Conservation (phyloP, 441 rosid species). For the Breynia disticha region DNA sequence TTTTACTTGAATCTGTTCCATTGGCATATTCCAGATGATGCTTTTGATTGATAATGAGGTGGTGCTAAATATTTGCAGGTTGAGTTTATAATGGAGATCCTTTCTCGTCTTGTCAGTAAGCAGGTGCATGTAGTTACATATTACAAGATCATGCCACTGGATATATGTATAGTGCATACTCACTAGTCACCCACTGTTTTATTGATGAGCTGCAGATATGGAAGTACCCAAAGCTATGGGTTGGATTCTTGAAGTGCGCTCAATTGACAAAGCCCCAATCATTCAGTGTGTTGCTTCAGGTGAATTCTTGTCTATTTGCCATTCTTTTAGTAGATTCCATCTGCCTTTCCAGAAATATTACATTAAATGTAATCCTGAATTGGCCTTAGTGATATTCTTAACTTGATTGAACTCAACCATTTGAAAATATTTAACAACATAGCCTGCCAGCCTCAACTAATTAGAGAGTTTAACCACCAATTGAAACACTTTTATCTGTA, state of each 20-base stretch:
- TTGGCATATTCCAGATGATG: not conserved
- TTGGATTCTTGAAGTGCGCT: constrained; percentile 94
- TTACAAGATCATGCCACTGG: constrained; percentile 1
- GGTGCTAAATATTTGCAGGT: constrained; percentile 40
- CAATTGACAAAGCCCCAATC: constrained; percentile 85
- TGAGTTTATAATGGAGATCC: constrained; percentile 91
- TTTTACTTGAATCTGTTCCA: not conserved
- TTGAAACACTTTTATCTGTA: no score
- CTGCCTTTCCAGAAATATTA: not conserved
- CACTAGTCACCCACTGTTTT: not conserved
- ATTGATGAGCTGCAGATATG: constrained; percentile 57
- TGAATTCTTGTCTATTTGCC: constrained; percentile 16
- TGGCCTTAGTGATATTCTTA: no score
- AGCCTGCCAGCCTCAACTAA: no score
- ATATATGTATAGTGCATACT: not conserved
- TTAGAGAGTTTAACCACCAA: no score
- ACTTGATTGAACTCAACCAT: no score
- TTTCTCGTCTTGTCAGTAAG: constrained; percentile 90
- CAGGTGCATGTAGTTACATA: constrained; percentile 49
- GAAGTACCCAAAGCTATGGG: constrained; percentile 98
- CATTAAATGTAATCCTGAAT: no score
- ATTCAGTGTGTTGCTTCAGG: constrained; percentile 91
- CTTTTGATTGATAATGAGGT: constrained; percentile 11
- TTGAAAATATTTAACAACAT: no score
- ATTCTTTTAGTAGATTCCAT: not conserved